Evolutionary conservation across 148 eudicot genomes (phyloP).

Genomic region (Talinum fruticosum): DNA sequence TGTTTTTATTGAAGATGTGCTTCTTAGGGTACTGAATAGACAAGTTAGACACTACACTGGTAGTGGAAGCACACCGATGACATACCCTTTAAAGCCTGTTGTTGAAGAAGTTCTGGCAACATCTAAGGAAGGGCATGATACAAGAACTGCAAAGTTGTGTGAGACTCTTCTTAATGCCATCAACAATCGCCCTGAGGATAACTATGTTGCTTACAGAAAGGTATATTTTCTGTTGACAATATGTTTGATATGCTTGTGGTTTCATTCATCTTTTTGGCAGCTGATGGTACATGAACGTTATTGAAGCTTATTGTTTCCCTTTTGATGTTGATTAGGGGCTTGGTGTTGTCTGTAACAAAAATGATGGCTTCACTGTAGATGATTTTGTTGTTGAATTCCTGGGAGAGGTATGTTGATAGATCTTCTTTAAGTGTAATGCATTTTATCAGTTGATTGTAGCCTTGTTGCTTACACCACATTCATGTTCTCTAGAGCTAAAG

Average conservation of each 20-base stretch:
- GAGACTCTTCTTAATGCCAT: constrained; percentile 68
- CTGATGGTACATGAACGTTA: not conserved
- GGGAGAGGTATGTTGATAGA: constrained; percentile 65
- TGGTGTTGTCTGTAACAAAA: constrained; percentile 94
- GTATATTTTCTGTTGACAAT: constrained; percentile 29
- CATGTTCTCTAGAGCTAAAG: not conserved
- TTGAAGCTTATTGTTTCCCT: constrained; percentile 15
- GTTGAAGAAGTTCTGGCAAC: constrained; percentile 59
- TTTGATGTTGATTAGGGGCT: constrained; percentile 61
- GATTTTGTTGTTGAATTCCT: constrained; percentile 95
- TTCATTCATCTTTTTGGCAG: not conserved
- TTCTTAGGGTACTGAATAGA: constrained; percentile 77
- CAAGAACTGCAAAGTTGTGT: constrained; percentile 46
- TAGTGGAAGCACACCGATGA: constrained; percentile 83
- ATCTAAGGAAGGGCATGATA: constrained; percentile 48
- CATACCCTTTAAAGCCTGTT: constrained; percentile 68
- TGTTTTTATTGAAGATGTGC: constrained; percentile 77
- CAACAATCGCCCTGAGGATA: constrained; percentile 73
- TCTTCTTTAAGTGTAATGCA: not conserved
- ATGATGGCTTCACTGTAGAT: constrained; percentile 83
- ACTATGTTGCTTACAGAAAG: constrained; percentile 95
- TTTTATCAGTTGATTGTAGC: not conserved
- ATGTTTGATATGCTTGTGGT: constrained; percentile 4
- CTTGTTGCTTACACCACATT: not conserved
- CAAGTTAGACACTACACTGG: constrained; percentile 82